Percentiles rank a stretch among this genome's conserved stretches.
Evolutionary conservation across 2,329 filamentous ascomycete species (phyloP).

Genomic region (Exophiala oligosperma): DNA sequence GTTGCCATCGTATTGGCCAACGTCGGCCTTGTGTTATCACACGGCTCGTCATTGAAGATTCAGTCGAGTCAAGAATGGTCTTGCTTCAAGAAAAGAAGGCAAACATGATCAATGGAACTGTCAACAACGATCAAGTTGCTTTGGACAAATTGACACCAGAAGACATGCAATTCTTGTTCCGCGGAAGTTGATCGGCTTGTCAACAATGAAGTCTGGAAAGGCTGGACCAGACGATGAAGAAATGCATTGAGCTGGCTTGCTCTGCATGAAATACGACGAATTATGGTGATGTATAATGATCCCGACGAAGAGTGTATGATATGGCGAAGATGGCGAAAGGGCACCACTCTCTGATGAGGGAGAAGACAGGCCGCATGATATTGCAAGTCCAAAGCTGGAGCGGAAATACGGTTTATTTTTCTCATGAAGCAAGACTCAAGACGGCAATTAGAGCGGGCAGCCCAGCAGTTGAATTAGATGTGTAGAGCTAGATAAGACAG

Average conservation of each 20-base stretch:
- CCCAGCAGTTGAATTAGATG: no score
- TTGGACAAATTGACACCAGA: slow-evolving; percentile 88
- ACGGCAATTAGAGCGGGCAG: no score
- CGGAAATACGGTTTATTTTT: no score
- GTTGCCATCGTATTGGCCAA: slow-evolving; percentile 93
- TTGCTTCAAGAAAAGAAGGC: slow-evolving; percentile 98
- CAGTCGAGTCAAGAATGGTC: slow-evolving; percentile 93
- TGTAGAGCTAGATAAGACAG: no score
- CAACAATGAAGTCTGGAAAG: neutral
- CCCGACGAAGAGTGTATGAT: neutral
- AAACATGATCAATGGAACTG: slow-evolving; percentile 94
- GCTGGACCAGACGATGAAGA: no score
- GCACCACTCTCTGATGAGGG: no score
- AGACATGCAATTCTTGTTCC: slow-evolving; percentile 96
- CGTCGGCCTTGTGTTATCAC: slow-evolving; percentile 92
- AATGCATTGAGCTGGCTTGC: no score
- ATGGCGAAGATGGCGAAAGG: no score
- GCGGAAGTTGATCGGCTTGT: slow-evolving; percentile 53
- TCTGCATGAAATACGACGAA: neutral
- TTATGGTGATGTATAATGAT: neutral
- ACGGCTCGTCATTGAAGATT: slow-evolving; percentile 92
- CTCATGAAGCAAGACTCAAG: no score
- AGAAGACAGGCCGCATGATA: no score
- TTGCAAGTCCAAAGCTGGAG: no score
- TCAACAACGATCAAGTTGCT: slow-evolving; percentile 87